Base-by-base conservation (phyloP, 257 asterid genomes). In the Apocynum venetum region DNA sequence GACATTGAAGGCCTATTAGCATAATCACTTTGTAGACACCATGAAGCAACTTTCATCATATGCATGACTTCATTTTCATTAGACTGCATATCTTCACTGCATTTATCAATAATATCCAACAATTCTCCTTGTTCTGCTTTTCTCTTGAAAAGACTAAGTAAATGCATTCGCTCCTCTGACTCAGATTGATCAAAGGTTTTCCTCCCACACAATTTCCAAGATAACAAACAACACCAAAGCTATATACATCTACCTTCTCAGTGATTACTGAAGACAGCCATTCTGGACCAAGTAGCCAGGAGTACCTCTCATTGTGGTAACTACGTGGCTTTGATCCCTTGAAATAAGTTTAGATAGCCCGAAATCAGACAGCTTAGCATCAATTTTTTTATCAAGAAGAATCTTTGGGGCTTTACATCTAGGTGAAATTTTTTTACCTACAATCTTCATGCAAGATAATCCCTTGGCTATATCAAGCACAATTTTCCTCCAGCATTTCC, bases 281-380 rank as follows among this genome's bases (percentile, higher is more conserved):
- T 36, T 82, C 80, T 31, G 85, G 82, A 57, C 81, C 68, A 78
- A 53, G 63, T 82, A 82, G 19, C 85, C 85, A 4, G 82, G 82
- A 65, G 85, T 82, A 19, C 82, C 85, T 71, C 79, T 80, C 86
- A 83, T 79, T 53, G 59, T 73, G 38, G 86, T 83, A 38, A 80
- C 70, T 0, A 79, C 82, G 66, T 72, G 76, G 76, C 84, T 80
- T 71, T 79, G 79, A 49, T 83, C 76, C 63, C 81, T 75, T 13
- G 49, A 79, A n/a, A 83, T 79, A 14, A 83, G 83, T 69, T 83
- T 83, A n/a, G 86, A 48, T 19, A 83, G 82, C 46, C 86, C 86
- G 60, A 83, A 83, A n/a, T 83, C 86, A 6, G 86, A 63, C 1
- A 83, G 51, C 41, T 83, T 83, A 51, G 86, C 86, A 0, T 83